Percentiles rank a stretch among this genome's conserved stretches.
Conservation (phyloP, 140 eudicot species). For the Senecio squalidus region DNA sequence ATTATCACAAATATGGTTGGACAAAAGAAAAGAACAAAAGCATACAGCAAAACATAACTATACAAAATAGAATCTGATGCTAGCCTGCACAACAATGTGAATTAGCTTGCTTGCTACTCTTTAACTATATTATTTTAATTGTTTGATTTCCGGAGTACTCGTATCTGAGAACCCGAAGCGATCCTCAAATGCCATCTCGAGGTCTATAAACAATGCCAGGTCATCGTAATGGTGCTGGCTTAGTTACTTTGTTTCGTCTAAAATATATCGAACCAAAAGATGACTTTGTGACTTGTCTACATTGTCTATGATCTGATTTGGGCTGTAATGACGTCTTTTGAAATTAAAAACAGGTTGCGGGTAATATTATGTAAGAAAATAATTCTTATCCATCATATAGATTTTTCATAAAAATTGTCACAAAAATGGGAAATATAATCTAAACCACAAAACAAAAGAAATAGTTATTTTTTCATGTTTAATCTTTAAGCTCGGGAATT, state of each 20-base stretch:
- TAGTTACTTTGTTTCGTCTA: not conserved
- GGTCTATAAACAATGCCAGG: slow-evolving; percentile 1
- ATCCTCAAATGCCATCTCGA: slow-evolving; percentile 6
- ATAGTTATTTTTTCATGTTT: no score
- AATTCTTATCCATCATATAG: no score
- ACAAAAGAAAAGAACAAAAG: slow-evolving; percentile 28
- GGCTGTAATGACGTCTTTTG: no score
- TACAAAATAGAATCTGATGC: slow-evolving; percentile 27
- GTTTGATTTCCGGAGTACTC: not conserved
- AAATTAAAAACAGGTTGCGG: no score
- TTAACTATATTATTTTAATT: slow-evolving; percentile 17
- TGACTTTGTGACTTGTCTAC: no score
- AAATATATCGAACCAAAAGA: not conserved
- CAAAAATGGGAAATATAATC: no score
- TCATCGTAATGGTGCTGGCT: not conserved
- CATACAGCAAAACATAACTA: slow-evolving; percentile 22
- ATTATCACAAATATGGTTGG: slow-evolving; percentile 10
- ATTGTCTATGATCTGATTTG: no score
- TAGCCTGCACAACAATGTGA: slow-evolving; percentile 19
- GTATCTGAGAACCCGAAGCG: slow-evolving; percentile 17
- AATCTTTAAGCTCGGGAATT: no score
- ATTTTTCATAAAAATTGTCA: no score
- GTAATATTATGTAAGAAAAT: no score
- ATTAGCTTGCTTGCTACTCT: slow-evolving; percentile 10
- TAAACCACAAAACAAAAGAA: no score